phyloP scores from a whole-genome alignment of 2,329 filamentous ascomycete species.

The Mariannaea elegans region DNA sequence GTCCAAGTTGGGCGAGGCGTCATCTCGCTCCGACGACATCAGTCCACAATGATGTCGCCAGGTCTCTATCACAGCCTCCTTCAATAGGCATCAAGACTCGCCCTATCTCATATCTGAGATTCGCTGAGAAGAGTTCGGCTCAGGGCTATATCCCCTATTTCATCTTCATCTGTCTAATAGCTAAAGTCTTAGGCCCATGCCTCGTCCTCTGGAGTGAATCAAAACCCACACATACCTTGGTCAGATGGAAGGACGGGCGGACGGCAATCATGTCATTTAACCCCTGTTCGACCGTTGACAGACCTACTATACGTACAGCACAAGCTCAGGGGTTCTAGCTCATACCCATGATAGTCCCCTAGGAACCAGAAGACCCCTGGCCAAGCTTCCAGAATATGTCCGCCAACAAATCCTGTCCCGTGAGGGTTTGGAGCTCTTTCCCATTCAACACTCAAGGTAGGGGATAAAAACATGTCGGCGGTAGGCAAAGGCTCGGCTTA shows the following conservation, averaged over 20 bases:
- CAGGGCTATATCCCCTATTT: neutral
- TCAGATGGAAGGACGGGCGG: neutral
- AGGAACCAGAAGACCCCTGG: neutral
- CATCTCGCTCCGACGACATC: conserved; percentile 39
- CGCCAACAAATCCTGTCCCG: neutral
- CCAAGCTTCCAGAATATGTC: conserved; percentile 8
- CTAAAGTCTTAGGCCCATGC: neutral
- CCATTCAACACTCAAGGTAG: neutral
- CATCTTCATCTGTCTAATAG: neutral
- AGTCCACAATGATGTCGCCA: conserved; percentile 43
- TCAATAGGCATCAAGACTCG: neutral
- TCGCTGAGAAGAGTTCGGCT: neutral
- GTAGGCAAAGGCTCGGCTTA: neutral
- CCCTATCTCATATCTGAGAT: neutral
- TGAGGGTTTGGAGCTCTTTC: neutral
- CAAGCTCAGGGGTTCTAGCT: conserved; percentile 6
- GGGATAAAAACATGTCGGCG: neutral
- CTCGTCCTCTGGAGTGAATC: neutral
- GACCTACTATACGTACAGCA: neutral
- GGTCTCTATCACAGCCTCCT: conserved; percentile 13
- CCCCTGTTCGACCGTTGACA: conserved; percentile 10
- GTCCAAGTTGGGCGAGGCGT: conserved; percentile 35
- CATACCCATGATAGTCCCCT: neutral
- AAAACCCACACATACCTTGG: neutral
- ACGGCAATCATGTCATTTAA: conserved; percentile 3